Conservation (phyloP, 1,284 basidiomycete genomes). For the Omphalotus olearius region DNA sequence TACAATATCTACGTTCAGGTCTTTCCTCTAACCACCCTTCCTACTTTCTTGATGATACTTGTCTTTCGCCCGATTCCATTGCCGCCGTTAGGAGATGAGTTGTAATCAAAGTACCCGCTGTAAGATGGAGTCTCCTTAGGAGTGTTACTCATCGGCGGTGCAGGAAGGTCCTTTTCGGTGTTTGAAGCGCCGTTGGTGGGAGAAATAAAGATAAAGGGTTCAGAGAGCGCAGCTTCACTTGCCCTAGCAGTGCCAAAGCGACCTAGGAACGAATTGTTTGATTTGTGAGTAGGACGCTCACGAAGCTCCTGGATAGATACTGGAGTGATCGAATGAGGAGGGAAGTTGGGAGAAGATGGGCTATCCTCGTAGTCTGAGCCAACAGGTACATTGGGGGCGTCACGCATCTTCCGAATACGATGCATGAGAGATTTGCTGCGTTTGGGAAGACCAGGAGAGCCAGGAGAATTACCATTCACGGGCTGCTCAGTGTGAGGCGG, state of each 20-base stretch:
- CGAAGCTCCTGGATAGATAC: slow-evolving; percentile 11
- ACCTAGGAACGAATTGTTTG: slow-evolving; percentile 72
- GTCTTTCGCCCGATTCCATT: slow-evolving; percentile 63
- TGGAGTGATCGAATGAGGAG: slow-evolving; percentile 35
- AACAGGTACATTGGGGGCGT: slow-evolving; percentile 78
- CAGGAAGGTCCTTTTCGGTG: slow-evolving; percentile 63
- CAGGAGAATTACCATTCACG: slow-evolving; percentile 26
- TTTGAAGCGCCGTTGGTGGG: slow-evolving; percentile 34
- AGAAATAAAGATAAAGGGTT: slow-evolving; percentile 64
- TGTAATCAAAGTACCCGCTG: slow-evolving; percentile 48
- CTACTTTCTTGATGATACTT: slow-evolving; percentile 76
- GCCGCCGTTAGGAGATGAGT: slow-evolving; percentile 17
- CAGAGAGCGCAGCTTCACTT: slow-evolving; percentile 35
- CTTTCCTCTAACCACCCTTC: slow-evolving; percentile 59
- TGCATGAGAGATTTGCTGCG: slow-evolving; percentile 80
- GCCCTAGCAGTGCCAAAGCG: slow-evolving; percentile 46
- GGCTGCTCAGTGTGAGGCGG: slow-evolving; percentile 23
- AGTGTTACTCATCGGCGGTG: slow-evolving; percentile 35
- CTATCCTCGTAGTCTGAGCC: slow-evolving; percentile 36
- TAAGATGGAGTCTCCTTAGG: slow-evolving; percentile 16
- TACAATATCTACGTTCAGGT: slow-evolving; percentile 1
- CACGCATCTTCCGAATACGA: slow-evolving; percentile 79
- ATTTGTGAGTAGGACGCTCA: slow-evolving; percentile 56
- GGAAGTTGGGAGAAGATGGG: slow-evolving; percentile 45
- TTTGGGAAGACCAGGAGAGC: slow-evolving; percentile 46